These are phyloP conservation scores for Suillus alpinus DNA, from an alignment of 768 basidiomycete species.

Conservation along the genomic window DNA sequence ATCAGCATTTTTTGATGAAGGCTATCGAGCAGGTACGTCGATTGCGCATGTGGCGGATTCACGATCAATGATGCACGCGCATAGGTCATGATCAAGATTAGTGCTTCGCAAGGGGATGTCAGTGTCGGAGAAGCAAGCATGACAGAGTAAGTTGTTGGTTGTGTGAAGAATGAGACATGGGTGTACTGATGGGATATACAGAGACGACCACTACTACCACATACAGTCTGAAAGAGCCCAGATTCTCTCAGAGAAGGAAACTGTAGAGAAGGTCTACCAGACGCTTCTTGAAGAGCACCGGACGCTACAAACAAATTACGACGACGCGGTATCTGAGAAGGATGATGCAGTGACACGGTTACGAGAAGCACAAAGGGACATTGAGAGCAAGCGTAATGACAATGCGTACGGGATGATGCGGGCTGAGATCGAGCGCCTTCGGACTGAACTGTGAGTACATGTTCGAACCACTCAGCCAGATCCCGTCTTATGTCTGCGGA, in stretches of 20 bases:
- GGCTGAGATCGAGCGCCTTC: constrained; percentile 78
- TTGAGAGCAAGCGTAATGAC: constrained; percentile 59
- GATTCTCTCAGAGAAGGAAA: constrained; percentile 81
- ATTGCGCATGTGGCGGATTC: background rate
- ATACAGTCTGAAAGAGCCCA: constrained; percentile 80
- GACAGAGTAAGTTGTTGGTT: constrained; percentile 65
- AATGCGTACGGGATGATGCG: constrained; percentile 77
- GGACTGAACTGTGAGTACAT: constrained; percentile 75
- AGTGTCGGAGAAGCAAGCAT: constrained; percentile 58
- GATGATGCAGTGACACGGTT: constrained; percentile 69
- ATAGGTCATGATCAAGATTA: constrained; percentile 78
- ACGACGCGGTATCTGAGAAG: constrained; percentile 75
- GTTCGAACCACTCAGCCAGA: constrained; percentile 1
- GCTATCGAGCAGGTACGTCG: constrained; percentile 81
- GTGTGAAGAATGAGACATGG: constrained; percentile 4
- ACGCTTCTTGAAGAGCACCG: constrained; percentile 73
- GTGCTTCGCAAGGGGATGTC: constrained; percentile 43
- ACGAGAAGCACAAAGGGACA: constrained; percentile 56
- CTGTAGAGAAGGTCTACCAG: constrained; percentile 79
- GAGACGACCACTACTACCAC: constrained; percentile 86
- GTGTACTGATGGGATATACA: constrained; percentile 27
- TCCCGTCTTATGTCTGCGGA: constrained; percentile 27
- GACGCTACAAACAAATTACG: constrained; percentile 67
- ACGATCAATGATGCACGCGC: constrained; percentile 3
- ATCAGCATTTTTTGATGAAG: constrained; percentile 90